Evolutionary conservation across 2,329 filamentous ascomycete species (phyloP).

Genomic region (Fusarium fujikuroi): DNA sequence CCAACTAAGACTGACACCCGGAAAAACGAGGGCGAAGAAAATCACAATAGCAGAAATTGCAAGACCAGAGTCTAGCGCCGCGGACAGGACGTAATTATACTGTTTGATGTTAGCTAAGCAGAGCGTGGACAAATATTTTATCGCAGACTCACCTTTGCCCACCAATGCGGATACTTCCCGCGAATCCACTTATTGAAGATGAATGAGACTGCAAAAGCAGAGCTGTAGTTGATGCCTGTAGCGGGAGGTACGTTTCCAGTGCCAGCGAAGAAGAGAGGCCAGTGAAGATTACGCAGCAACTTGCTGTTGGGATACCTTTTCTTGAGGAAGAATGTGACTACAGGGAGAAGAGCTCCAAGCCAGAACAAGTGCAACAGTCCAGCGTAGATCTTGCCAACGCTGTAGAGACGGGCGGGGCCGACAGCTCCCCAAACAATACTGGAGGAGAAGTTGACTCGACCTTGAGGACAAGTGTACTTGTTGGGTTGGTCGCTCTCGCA

Average conservation of each 20-base stretch:
- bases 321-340: fast-evolving
- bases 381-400: background rate
- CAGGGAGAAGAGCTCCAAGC: background rate
- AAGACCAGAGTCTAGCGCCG: background rate
- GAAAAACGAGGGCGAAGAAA: background rate
- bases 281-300: background rate
- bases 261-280: conserved; percentile 2
- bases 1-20: background rate
- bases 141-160: background rate
- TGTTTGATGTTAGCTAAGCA: background rate
- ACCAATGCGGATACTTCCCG: background rate
- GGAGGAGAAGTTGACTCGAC: background rate
- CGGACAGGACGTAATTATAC: background rate
- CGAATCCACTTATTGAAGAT: conserved; percentile 13
- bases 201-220: background rate
- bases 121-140: fast-evolving
- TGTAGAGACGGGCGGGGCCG: background rate
- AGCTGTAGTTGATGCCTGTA: background rate
- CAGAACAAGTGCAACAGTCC: background rate
- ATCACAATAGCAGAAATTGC: background rate
- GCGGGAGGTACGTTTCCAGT: background rate
- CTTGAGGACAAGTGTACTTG: conserved; percentile 2
- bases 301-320: background rate
- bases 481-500: background rate
- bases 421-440: conserved; percentile 1